Percentiles rank a stretch among this genome's conserved stretches.
phyloP scores from a whole-genome alignment of 441 rosid species.

The Corymbia calophylla region DNA sequence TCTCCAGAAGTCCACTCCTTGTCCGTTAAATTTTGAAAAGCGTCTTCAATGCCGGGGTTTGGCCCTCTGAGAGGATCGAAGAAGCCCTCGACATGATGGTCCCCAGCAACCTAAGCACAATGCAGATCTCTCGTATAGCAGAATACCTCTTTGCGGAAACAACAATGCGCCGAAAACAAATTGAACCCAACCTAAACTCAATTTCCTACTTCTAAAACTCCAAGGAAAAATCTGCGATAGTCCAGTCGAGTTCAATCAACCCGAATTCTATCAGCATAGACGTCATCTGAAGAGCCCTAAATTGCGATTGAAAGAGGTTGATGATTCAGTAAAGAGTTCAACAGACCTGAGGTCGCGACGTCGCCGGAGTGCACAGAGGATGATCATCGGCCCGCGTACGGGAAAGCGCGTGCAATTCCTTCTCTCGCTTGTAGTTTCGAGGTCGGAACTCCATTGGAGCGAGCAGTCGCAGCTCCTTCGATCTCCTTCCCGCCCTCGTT shows the following conservation, averaged over 20 bases:
- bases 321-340: conserved; percentile 6
- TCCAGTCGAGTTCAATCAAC: neutral
- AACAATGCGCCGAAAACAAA: neutral
- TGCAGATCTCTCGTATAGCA: neutral
- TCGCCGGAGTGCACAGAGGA: conserved; percentile 49
- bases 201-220: neutral
- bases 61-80: conserved; percentile 70
- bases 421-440: conserved; percentile 48
- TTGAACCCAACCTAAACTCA: neutral
- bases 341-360: conserved; percentile 26
- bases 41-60: conserved; percentile 11
- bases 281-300: neutral
- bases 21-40: conserved; percentile 17
- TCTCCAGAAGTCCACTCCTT: conserved; percentile 10
- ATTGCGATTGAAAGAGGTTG: neutral
- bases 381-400: conserved; percentile 42
- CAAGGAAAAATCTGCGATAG: neutral
- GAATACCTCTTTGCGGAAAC: neutral
- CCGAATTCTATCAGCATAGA: neutral
- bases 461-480: neutral
- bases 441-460: conserved; percentile 43
- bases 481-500: neutral
- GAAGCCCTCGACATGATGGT: conserved; percentile 33
- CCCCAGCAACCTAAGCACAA: neutral
- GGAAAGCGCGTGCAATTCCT: conserved; percentile 36